A percentile compares a stretch with the other conserved stretches of the same genome.
phyloP scores from a whole-genome alignment of 371 early-diverging fungal species.

The Mucor racemosus region DNA sequence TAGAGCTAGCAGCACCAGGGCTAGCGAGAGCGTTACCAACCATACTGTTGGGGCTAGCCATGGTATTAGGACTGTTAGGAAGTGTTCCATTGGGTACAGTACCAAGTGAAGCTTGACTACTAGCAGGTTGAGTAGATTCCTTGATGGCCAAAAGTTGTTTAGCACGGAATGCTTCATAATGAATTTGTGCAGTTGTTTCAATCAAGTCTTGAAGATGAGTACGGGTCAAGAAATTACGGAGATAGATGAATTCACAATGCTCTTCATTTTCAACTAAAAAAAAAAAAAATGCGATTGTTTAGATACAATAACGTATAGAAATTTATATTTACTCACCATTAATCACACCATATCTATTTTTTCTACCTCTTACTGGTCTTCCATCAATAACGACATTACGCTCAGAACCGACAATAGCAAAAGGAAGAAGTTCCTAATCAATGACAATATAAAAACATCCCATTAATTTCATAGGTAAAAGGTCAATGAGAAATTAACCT shows the following conservation, averaged over 20 bases:
- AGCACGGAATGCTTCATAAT: slow-evolving; percentile 93
- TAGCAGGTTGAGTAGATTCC: slow-evolving; percentile 56
- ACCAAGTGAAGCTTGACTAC: slow-evolving; percentile 29
- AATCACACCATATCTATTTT: slow-evolving; percentile 72
- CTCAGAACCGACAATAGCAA: slow-evolving; percentile 89
- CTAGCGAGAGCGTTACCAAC: slow-evolving; percentile 26
- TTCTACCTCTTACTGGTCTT: slow-evolving; percentile 71
- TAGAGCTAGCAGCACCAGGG: slow-evolving; percentile 18
- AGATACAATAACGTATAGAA: neutral
- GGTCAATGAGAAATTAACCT: slow-evolving; percentile 6
- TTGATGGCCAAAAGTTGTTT: slow-evolving; percentile 85
- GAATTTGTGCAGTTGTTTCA: slow-evolving; percentile 85
- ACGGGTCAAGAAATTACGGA: slow-evolving; percentile 85
- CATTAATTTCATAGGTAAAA: neutral
- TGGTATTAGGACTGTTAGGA: slow-evolving; percentile 14
- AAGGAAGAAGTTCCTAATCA: slow-evolving; percentile 74
- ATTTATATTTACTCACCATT: slow-evolving; percentile 53
- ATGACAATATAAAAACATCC: neutral
- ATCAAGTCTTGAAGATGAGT: slow-evolving; percentile 87
- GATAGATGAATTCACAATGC: slow-evolving; percentile 80
- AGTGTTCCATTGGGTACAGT: slow-evolving; percentile 23
- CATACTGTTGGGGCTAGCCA: slow-evolving; percentile 28
- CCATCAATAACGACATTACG: slow-evolving; percentile 84
- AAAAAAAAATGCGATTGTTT: neutral
- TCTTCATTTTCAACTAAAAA: slow-evolving; percentile 69